A percentile compares a stretch with the other conserved stretches of the same genome.
Conservation (phyloP, 1,284 basidiomycete species). For the Cryptococcus sp. region DNA sequence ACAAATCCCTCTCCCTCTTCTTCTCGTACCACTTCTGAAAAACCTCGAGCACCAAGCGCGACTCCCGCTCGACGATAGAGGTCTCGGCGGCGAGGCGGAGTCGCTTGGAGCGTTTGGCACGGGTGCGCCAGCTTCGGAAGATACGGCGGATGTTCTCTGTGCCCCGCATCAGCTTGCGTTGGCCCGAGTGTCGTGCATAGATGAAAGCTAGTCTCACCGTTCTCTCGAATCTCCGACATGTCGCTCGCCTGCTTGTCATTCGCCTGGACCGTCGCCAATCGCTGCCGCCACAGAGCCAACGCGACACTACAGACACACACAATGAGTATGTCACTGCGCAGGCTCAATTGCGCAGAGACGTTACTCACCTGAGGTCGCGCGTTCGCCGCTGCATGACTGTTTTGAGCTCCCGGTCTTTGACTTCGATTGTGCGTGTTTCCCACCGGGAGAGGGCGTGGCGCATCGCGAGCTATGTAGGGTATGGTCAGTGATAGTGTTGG, state of each 20-base stretch:
- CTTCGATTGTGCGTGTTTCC: constrained; percentile 37
- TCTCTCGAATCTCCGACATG: constrained; percentile 11
- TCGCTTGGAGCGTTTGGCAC: constrained; percentile 4
- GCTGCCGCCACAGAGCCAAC: constrained; percentile 1
- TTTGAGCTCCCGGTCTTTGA: constrained; percentile 42
- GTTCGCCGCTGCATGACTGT: constrained; percentile 19
- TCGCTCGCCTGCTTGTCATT: constrained; percentile 13
- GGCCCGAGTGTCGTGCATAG: not conserved
- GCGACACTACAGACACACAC: not conserved
- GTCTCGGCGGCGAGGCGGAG: constrained; percentile 19
- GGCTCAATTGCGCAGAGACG: not conserved
- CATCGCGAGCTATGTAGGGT: no score
- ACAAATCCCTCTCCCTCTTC: constrained; percentile 30
- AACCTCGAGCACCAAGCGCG: constrained; percentile 17
- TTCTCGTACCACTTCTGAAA: constrained; percentile 34
- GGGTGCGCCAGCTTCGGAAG: constrained; percentile 26
- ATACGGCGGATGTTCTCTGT: constrained; percentile 27
- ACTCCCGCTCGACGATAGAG: constrained; percentile 18
- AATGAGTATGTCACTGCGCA: not conserved
- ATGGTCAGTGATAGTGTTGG: no score
- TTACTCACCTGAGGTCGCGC: no score
- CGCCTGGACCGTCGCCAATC: not conserved
- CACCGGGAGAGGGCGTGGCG: constrained; percentile 20
- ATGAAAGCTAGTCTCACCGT: not conserved
- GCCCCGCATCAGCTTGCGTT: not conserved